Evolutionary conservation across 1,284 basidiomycete species (phyloP).

Genomic region (Mycena citricolor): DNA sequence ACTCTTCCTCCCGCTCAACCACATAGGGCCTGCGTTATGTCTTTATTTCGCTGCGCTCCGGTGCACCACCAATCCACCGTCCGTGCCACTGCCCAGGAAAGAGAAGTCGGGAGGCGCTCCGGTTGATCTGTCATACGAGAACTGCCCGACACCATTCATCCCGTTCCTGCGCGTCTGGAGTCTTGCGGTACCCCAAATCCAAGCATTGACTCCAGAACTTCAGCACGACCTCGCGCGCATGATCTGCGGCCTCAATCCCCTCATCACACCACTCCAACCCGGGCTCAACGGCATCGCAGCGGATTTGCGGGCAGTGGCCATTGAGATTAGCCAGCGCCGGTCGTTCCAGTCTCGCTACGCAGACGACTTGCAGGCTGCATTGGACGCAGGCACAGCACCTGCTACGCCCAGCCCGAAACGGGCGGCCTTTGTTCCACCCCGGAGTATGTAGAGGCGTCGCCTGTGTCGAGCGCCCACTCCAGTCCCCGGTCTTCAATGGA

Average conservation of each 20-base stretch:
- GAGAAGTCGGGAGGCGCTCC: conserved; percentile 30
- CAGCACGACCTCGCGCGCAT: conserved; percentile 80
- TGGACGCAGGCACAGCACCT: conserved; percentile 53
- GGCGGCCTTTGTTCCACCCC: conserved; percentile 75
- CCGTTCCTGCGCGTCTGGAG: conserved; percentile 75
- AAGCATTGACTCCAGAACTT: conserved; percentile 56
- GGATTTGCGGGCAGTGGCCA: conserved; percentile 73
- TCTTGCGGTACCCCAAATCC: conserved; percentile 61
- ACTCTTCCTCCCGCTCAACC: not conserved
- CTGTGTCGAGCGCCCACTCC: conserved; percentile 27
- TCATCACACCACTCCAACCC: conserved; percentile 36
- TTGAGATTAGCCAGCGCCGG: conserved; percentile 78
- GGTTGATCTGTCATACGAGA: conserved; percentile 48
- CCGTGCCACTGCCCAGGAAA: conserved; percentile 49
- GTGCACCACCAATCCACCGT: conserved; percentile 56
- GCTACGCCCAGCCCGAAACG: conserved; percentile 39
- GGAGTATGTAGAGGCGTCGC: conserved; percentile 48
- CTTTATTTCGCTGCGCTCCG: conserved; percentile 67
- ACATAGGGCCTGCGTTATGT: conserved; percentile 59
- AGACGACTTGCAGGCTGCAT: conserved; percentile 69
- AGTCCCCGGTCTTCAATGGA: conserved; percentile 31
- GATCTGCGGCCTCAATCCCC: conserved; percentile 63
- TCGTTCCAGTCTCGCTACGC: conserved; percentile 79
- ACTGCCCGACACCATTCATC: conserved; percentile 61
- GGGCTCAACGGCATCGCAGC: conserved; percentile 62